Percentiles rank a stretch among this genome's conserved stretches.
Evolutionary conservation across 2,329 filamentous ascomycete species (phyloP).

Genomic region (Trichoderma endophyticum): DNA sequence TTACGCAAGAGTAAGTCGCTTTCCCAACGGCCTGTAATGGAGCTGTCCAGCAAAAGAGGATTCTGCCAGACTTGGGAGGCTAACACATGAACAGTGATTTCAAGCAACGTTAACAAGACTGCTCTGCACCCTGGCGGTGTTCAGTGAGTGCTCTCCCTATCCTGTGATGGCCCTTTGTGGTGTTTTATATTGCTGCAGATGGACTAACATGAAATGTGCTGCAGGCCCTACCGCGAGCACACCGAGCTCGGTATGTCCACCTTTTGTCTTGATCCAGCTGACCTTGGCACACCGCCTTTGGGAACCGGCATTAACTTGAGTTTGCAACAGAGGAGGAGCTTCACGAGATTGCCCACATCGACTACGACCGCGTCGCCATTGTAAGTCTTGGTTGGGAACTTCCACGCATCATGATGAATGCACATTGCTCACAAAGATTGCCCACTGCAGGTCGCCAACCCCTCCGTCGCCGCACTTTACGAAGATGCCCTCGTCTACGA

Average conservation of each 20-base stretch:
- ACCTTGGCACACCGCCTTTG: not conserved
- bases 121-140: constrained; percentile 87
- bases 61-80: constrained; percentile 14
- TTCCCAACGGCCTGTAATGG: not conserved
- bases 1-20: constrained; percentile 42
- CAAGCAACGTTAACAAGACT: constrained; percentile 79
- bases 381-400: constrained; percentile 52
- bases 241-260: constrained; percentile 71
- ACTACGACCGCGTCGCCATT: constrained; percentile 98
- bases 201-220: constrained; percentile 28
- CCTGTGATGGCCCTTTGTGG: not conserved
- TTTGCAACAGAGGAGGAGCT: constrained; percentile 72
- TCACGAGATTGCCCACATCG: constrained; percentile 96
- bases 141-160: constrained; percentile 59
- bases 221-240: constrained; percentile 78
- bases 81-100: constrained; percentile 39
- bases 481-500: constrained; percentile 98
- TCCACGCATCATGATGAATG: no score
- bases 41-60: not conserved
- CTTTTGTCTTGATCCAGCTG: constrained; percentile 9
- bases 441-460: constrained; percentile 68
- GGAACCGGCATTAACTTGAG: not conserved
- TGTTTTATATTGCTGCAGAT: not conserved
- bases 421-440: not conserved
- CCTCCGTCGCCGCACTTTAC: constrained; percentile 91